Percentiles rank a stretch among this genome's conserved stretches.
These are phyloP conservation scores for Thraustochytrium sp. DNA, from an alignment of 352 stramenopile genomes.

Conservation along the genomic window DNA sequence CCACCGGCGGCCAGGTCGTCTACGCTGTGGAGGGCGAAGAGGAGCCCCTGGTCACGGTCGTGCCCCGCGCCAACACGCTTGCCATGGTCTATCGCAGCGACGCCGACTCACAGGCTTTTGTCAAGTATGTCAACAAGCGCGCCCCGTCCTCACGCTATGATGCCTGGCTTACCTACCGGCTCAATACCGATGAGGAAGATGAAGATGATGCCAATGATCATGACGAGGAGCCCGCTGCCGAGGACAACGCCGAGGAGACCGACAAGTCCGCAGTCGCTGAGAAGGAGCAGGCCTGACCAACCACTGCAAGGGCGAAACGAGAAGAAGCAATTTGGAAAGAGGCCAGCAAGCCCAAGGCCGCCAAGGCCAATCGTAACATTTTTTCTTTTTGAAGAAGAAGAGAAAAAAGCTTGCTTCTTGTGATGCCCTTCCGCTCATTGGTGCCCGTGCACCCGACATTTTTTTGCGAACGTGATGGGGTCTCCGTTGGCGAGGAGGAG, in stretches of 20 bases:
- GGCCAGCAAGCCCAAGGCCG: too few species aligned
- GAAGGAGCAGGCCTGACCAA: too few species aligned
- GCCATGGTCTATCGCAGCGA: slow-evolving; percentile 13
- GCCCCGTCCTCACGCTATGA: neutral
- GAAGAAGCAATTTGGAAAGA: too few species aligned
- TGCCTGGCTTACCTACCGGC: neutral
- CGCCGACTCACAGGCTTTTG: neutral
- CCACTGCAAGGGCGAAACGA: too few species aligned
- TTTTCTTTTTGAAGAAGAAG: too few species aligned
- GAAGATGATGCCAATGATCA: slow-evolving; percentile 3
- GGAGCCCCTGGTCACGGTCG: neutral
- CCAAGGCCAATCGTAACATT: too few species aligned
- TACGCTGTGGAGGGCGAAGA: slow-evolving; percentile 23
- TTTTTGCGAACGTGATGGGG: too few species aligned
- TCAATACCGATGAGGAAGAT: neutral
- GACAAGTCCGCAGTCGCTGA: too few species aligned
- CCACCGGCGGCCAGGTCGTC: slow-evolving; percentile 15
- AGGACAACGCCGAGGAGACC: neutral
- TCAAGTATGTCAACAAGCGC: slow-evolving; percentile 37
- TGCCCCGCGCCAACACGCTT: neutral
- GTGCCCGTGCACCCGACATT: too few species aligned
- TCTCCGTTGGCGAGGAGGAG: too few species aligned
- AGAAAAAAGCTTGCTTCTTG: too few species aligned
- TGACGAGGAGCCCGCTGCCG: neutral
- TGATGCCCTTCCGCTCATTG: too few species aligned